Percentiles rank a stretch among this genome's conserved stretches.
phyloP scores from a whole-genome alignment of 169 alveolate species.

The Plasmodium vinckei region DNA sequence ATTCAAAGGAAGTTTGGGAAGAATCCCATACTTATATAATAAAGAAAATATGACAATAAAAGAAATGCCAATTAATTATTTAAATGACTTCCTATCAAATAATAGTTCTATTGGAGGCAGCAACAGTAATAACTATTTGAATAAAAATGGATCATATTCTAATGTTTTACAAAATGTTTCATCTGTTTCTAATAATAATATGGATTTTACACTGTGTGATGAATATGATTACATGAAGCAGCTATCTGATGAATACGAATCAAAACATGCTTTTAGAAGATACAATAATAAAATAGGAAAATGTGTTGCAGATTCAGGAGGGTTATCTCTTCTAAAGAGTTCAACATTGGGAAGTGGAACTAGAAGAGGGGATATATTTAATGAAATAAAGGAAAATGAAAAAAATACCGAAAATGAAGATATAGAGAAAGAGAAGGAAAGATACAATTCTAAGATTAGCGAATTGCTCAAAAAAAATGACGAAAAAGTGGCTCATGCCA shows the following conservation, averaged over 20 bases:
- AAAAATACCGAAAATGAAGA: neutral
- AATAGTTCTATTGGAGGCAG: conserved; percentile 6
- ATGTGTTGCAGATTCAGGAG: neutral
- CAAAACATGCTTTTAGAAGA: conserved; percentile 36
- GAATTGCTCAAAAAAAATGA: neutral
- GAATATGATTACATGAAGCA: conserved; percentile 73
- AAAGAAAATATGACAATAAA: conserved; percentile 77
- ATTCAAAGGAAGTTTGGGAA: conserved; percentile 94
- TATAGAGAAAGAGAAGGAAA: neutral
- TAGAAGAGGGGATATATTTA: neutral
- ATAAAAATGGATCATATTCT: neutral
- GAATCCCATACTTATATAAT: conserved; percentile 80
- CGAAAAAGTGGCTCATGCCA: neutral
- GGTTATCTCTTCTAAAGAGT: neutral
- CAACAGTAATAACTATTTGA: neutral
- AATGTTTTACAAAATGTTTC: too few relatives aligned
- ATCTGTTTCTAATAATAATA: neutral
- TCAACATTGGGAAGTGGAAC: neutral
- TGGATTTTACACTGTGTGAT: conserved; percentile 53
- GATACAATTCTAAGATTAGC: neutral
- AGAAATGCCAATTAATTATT: conserved; percentile 53
- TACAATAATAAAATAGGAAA: neutral
- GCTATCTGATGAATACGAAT: conserved; percentile 65
- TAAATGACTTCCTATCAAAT: conserved; percentile 21
- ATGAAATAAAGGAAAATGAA: neutral